These are phyloP conservation scores for Choiromyces venosus DNA, from an alignment of 495 filamentous ascomycete genomes.

Conservation along the genomic window DNA sequence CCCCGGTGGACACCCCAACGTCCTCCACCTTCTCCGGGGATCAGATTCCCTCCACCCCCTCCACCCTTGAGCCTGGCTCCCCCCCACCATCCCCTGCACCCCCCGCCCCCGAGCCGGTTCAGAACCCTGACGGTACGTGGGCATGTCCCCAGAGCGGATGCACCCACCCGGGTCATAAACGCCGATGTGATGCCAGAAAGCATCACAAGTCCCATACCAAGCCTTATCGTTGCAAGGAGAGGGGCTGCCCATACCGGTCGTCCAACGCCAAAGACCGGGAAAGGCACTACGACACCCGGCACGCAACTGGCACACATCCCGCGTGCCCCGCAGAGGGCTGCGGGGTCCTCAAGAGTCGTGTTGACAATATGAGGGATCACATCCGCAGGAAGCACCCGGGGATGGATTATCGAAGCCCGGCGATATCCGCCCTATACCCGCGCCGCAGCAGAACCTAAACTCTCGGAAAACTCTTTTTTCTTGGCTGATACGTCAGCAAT, in stretches of 20 bases:
- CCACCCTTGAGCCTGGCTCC: neutral
- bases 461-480: neutral
- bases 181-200: constrained; percentile 6
- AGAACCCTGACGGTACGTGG: neutral
- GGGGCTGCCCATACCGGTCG: neutral
- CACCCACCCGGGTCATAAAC: neutral
- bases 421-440: neutral
- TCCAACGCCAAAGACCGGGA: constrained; percentile 29
- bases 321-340: neutral
- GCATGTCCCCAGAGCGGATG: neutral
- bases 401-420: neutral
- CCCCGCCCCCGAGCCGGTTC: neutral
- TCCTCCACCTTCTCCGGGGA: neutral
- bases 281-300: constrained; percentile 21
- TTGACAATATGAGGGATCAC: neutral
- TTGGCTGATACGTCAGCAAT: neutral
- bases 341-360: neutral
- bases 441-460: neutral
- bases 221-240: constrained; percentile 10
- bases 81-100: neutral
- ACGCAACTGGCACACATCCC: neutral
- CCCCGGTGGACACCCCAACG: neutral
- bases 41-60: no score
- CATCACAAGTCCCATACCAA: constrained; percentile 23
- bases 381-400: neutral